These are phyloP conservation scores for Wickerhamomyces bovis DNA, from an alignment of 805 yeast species.

Conservation along the genomic window DNA sequence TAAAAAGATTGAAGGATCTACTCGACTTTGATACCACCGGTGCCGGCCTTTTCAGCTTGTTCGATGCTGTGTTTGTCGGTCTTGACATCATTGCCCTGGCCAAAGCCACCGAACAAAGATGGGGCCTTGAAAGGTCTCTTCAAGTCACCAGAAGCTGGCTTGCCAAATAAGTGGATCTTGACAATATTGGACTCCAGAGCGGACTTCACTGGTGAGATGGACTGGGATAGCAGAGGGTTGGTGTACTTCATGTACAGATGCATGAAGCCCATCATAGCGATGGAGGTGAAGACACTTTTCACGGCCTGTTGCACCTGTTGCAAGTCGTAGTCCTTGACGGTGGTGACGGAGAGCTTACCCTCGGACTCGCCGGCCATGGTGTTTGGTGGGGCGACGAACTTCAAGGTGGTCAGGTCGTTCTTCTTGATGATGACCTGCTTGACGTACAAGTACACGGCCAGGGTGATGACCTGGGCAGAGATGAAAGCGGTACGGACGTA, in stretches of 20 bases:
- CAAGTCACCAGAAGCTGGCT: conserved; percentile 80
- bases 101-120: conserved; percentile 60
- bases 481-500: conserved; percentile 72
- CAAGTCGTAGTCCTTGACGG: conserved; percentile 92
- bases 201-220: conserved; percentile 82
- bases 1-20: conserved; percentile 1
- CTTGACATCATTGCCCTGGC: conserved; percentile 45
- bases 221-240: conserved; percentile 94
- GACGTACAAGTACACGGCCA: conserved; percentile 61
- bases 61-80: conserved; percentile 86
- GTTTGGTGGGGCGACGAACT: conserved; percentile 82
- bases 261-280: conserved; percentile 98
- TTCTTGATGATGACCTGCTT: conserved; percentile 55
- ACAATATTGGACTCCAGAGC: conserved; percentile 88
- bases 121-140: conserved; percentile 95
- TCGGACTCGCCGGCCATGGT: conserved; percentile 72
- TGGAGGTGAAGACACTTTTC: conserved; percentile 78
- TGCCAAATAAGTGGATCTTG: conserved; percentile 81
- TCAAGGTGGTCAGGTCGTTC: conserved; percentile 88
- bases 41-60: conserved; percentile 78
- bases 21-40: conserved; percentile 67
- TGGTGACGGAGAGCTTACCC: conserved; percentile 74
- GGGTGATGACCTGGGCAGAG: conserved; percentile 57
- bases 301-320: conserved; percentile 74
- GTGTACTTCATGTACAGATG: conserved; percentile 96